These are phyloP conservation scores for Scleroderma bovista DNA, from an alignment of 768 basidiomycete species.

Conservation along the genomic window DNA sequence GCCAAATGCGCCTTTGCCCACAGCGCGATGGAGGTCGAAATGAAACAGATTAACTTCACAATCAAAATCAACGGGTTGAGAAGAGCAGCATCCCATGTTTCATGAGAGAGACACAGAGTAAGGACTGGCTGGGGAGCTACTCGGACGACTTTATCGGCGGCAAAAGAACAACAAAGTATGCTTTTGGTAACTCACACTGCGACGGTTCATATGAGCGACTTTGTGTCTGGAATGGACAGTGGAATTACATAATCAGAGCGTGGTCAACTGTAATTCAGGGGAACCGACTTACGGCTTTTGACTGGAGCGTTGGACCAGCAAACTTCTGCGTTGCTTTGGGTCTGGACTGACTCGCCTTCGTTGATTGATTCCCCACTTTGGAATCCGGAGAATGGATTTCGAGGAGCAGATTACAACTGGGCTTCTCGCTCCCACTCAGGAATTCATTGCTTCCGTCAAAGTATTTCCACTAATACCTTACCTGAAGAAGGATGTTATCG, in stretches of 20 bases:
- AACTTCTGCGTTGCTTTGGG: neutral
- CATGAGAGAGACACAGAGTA: slow-evolving; percentile 31
- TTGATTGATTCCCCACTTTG: too few relatives aligned
- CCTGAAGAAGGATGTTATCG: slow-evolving; percentile 63
- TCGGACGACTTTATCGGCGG: slow-evolving; percentile 20
- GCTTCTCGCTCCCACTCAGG: slow-evolving; percentile 50
- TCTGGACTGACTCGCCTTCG: neutral
- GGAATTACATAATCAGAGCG: slow-evolving; percentile 2
- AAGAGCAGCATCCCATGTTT: slow-evolving; percentile 55
- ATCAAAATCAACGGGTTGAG: slow-evolving; percentile 82
- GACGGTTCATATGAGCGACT: slow-evolving; percentile 1
- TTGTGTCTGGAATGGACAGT: slow-evolving; percentile 17
- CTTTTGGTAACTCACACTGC: slow-evolving; percentile 16
- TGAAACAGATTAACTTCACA: slow-evolving; percentile 87
- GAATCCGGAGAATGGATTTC: slow-evolving; percentile 27
- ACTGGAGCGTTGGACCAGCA: neutral
- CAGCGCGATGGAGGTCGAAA: slow-evolving; percentile 91
- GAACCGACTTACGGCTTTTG: neutral
- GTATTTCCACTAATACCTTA: slow-evolving; percentile 80
- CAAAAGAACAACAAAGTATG: slow-evolving; percentile 31
- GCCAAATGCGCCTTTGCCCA: slow-evolving; percentile 97
- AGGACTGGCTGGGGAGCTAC: slow-evolving; percentile 11
- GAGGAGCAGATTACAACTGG: slow-evolving; percentile 17
- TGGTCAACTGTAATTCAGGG: neutral
- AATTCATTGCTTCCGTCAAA: slow-evolving; percentile 54